Percentiles rank a stretch among this genome's conserved stretches.
Conservation (phyloP, 345 rosid genomes). For the Leavenworthia alabamica region DNA sequence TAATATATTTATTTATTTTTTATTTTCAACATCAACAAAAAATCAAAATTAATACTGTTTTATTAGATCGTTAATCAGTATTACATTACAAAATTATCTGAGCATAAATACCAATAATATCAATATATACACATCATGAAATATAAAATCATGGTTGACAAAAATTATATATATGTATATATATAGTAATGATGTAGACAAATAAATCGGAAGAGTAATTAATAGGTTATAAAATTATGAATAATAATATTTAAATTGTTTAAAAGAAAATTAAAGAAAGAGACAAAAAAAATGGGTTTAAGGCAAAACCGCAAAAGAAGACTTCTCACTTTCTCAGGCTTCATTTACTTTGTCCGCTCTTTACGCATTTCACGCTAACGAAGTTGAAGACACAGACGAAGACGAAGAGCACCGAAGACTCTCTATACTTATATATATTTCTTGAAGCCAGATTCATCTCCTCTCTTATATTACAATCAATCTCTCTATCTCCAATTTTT, state of each 20-base stretch:
- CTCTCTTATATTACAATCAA: neutral
- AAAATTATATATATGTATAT: too few relatives aligned
- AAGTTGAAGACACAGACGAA: neutral
- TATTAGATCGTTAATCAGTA: neutral
- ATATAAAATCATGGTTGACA: neutral
- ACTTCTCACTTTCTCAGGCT: neutral
- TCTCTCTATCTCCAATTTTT: neutral
- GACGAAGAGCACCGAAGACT: neutral
- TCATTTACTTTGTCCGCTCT: slow-evolving; percentile 1
- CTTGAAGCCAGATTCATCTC: neutral
- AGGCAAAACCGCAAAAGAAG: neutral
- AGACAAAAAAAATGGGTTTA: neutral
- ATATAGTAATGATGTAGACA: neutral
- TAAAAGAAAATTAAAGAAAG: neutral
- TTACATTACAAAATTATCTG: neutral
- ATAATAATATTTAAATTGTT: neutral
- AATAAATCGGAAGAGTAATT: neutral
- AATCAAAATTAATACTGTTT: neutral
- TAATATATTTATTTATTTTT: neutral
- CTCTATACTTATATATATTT: neutral
- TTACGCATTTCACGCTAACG: slow-evolving; percentile 12
- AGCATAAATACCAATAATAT: neutral
- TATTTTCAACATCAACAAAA: neutral
- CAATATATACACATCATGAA: neutral
- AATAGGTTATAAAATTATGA: neutral